Base-by-base conservation (phyloP, 768 basidiomycete genomes). In the Kwoniella dejecticola region DNA sequence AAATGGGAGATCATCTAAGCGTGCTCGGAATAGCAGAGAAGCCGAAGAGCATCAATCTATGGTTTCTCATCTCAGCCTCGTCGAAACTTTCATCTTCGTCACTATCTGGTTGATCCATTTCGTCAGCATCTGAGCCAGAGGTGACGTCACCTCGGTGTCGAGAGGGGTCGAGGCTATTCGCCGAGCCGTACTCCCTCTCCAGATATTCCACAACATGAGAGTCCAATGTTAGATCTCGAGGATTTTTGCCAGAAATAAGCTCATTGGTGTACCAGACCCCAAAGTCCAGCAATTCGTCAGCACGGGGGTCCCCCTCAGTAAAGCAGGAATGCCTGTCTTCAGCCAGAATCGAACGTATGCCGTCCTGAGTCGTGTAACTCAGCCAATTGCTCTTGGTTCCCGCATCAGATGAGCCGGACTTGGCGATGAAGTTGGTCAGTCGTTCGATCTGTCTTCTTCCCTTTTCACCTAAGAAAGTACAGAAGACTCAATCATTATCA, bases 11-110 rank as follows among this genome's bases (percentile, higher is more conserved):
- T n/a, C n/a, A n/a, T n/a, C n/a, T n/a, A n/a, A n/a, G n/a, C n/a
- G n/a, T n/a, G n/a, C 33, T 36, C 15, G 33, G 33, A 36, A 36
- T 15, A 36, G 33, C 33, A 36, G 44, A 45, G n/a, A 45, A 45
- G 11, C 44, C 44, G 44, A 45, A 45, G 23, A 45, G 44, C 44
- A 24, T 45, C 11, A 45, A 45, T 45, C 44, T 15, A 45, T 45
- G 44, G 11, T 21, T 3, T 45, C 44, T n/a, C 44, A 45, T 45
- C 11, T 45, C 44, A 4, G 17, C 23, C 23, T 45, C 44, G 44
- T 21, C 44, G 23, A 45, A 45, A 21, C 23, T 11, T 19, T 45
- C 44, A 11, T 11, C 44, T 21, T 45, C 44, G 11, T 23, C 19
- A 21, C 11, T 21, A 45, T 2, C 4, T 11, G 11, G 0, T 23